Evolutionary conservation across 2,329 filamentous ascomycete genomes (phyloP).

Genomic region (Pestalotiopsis sp.): DNA sequence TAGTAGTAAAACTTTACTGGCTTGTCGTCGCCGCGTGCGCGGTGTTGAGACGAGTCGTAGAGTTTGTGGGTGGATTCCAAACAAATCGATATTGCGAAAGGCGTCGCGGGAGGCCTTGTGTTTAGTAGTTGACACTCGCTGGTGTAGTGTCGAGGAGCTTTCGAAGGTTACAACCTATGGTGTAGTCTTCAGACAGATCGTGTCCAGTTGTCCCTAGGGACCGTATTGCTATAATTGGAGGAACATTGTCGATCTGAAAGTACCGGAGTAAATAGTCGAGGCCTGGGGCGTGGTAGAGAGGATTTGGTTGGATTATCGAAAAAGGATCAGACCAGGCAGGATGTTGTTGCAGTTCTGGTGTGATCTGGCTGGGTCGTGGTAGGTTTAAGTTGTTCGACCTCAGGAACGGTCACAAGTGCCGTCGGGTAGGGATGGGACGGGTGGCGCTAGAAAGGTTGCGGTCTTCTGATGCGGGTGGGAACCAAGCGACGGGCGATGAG

Average conservation of each 20-base stretch:
- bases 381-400: slow-evolving; percentile 2
- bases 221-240: slow-evolving; percentile 38
- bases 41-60: background rate
- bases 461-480: background rate
- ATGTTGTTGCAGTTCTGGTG: background rate
- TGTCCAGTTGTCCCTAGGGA: slow-evolving; percentile 39
- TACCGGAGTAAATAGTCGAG: slow-evolving; percentile 8
- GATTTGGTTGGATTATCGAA: background rate
- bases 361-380: background rate
- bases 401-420: slow-evolving; percentile 7
- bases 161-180: slow-evolving; percentile 19
- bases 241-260: slow-evolving; percentile 22
- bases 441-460: background rate
- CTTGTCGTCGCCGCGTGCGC: background rate
- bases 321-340: background rate
- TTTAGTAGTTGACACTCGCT: slow-evolving; percentile 8
- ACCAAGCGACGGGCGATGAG: background rate
- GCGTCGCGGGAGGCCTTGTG: background rate
- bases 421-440: background rate
- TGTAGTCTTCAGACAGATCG: slow-evolving; percentile 25
- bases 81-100: background rate
- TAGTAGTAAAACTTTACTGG: background rate
- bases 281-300: background rate
- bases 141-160: slow-evolving; percentile 11
- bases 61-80: background rate